Conservation (phyloP, 106 monocot genomes). For the Acorus calamus region DNA sequence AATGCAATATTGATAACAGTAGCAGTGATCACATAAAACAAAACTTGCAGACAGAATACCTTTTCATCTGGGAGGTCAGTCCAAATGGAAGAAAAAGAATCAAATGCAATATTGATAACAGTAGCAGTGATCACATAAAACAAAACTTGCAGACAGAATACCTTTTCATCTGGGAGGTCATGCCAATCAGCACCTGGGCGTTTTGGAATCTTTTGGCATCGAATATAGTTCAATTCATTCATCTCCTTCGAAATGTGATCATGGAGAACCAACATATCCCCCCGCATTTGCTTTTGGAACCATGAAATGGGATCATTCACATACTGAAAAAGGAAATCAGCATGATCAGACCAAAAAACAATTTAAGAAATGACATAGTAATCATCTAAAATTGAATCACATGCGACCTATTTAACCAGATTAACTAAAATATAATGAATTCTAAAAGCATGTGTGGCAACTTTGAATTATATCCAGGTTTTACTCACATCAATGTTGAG, state of each 20-base stretch:
- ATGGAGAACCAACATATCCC: conserved; percentile 30
- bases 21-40: background rate
- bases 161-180: conserved; percentile 93
- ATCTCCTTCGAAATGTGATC: conserved; percentile 97
- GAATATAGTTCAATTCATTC: conserved; percentile 90
- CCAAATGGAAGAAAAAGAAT: too few species aligned
- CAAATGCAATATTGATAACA: background rate
- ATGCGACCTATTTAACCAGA: too few species aligned
- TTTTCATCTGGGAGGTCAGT: conserved; percentile 92
- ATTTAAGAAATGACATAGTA: background rate
- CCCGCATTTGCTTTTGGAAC: conserved; percentile 95
- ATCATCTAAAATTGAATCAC: too few species aligned
- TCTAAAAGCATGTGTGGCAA: too few species aligned
- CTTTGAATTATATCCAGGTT: too few species aligned
- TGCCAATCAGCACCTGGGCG: conserved; percentile 88
- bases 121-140: background rate
- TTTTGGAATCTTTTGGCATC: conserved; percentile 85
- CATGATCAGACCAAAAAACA: background rate
- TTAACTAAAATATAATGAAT: too few species aligned
- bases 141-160: conserved; percentile 4
- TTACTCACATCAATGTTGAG: conserved; percentile 34
- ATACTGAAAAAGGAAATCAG: conserved; percentile 32
- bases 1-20: background rate
- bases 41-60: conserved; percentile 18
- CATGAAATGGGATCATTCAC: conserved; percentile 64